Conservation (phyloP, 495 filamentous ascomycete genomes). For the Aspergillus funiculosus region DNA sequence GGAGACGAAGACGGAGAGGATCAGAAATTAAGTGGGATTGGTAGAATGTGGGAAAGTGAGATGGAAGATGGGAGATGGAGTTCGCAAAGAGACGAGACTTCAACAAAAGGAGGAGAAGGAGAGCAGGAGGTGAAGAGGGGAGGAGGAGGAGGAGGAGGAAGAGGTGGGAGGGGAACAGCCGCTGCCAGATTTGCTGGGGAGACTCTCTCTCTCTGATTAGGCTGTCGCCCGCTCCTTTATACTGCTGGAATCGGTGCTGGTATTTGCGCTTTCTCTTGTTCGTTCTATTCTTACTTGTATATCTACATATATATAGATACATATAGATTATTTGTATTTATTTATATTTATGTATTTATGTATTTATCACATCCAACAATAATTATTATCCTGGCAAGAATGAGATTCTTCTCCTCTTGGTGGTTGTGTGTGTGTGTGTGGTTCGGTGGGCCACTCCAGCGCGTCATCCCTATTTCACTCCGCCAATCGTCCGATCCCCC, state of each 20-base stretch:
- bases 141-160: conserved; percentile 31
- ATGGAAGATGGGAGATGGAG: conserved; percentile 19
- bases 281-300: no score
- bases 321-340: no score
- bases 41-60: conserved; percentile 4
- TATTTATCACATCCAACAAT: no score
- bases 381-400: no score
- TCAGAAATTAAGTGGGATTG: conserved; percentile 18
- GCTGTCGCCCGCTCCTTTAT: not conserved
- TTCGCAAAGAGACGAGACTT: not conserved
- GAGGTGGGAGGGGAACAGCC: conserved; percentile 19
- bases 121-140: conserved; percentile 8
- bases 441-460: conserved; percentile 43
- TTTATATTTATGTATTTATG: no score
- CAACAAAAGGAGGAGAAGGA: conserved; percentile 19
- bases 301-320: no score
- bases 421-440: conserved; percentile 31
- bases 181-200: not conserved
- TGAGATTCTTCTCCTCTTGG: no score
- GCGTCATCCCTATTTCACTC: conserved; percentile 41
- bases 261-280: no score
- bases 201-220: conserved; percentile 1
- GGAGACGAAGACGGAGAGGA: conserved; percentile 23
- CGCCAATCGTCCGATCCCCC: conserved; percentile 34
- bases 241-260: not conserved